Evolutionary conservation across 192 early-diverging fungal species (phyloP).

Genomic region (Umbelopsis isabellina): DNA sequence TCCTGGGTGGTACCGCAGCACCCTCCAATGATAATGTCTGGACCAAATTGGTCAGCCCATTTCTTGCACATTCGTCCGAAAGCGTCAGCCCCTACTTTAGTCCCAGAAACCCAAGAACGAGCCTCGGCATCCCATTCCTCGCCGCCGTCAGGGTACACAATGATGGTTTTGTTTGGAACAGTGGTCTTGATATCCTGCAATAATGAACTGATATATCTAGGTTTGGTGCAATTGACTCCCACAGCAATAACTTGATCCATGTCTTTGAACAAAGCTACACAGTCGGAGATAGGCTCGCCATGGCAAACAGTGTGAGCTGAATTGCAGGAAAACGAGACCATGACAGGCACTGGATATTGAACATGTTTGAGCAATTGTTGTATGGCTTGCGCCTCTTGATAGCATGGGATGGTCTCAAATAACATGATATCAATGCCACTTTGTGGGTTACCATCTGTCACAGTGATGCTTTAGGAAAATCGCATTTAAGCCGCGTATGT

Average conservation of each 20-base stretch:
- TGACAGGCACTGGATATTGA: slow-evolving; percentile 45
- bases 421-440: slow-evolving; percentile 58
- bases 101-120: slow-evolving; percentile 35
- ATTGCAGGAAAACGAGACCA: slow-evolving; percentile 63
- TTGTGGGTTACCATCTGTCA: not conserved
- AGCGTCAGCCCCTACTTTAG: slow-evolving; percentile 20
- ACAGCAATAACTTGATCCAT: slow-evolving; percentile 46
- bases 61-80: slow-evolving; percentile 41
- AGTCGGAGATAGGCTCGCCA: slow-evolving; percentile 54
- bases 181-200: slow-evolving; percentile 10
- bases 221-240: slow-evolving; percentile 71
- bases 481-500: not conserved
- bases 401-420: slow-evolving; percentile 72
- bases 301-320: slow-evolving; percentile 36
- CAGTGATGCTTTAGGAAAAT: not conserved
- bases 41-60: slow-evolving; percentile 45
- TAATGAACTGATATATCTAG: slow-evolving; percentile 35
- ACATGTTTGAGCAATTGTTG: slow-evolving; percentile 38
- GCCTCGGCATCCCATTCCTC: slow-evolving; percentile 43
- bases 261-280: slow-evolving; percentile 37
- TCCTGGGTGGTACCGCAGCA: slow-evolving; percentile 62
- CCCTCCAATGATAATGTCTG: slow-evolving; percentile 54
- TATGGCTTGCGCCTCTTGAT: slow-evolving; percentile 57
- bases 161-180: slow-evolving; percentile 34
- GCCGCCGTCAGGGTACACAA: slow-evolving; percentile 62